Conservation (phyloP, 345 rosid genomes). For the Camelina laxa region DNA sequence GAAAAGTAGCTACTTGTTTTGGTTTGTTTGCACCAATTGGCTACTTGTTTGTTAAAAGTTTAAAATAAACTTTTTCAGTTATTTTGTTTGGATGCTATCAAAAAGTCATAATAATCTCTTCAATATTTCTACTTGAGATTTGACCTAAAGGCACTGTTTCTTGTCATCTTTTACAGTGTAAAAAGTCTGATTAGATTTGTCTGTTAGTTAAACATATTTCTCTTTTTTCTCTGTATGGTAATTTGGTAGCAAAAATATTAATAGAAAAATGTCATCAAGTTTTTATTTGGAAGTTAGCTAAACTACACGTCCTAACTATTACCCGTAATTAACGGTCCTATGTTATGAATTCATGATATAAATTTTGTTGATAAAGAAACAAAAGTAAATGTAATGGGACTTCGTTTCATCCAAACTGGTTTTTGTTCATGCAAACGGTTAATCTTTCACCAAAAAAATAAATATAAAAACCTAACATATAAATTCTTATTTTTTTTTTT, state of each 20-base stretch:
- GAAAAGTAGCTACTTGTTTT: constrained; percentile 34
- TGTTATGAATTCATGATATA: constrained; percentile 4
- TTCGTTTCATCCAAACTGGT: background rate
- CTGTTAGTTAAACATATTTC: constrained; percentile 22
- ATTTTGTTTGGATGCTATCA: constrained; percentile 14
- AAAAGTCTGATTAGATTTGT: constrained; percentile 38
- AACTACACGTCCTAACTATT: constrained; percentile 19
- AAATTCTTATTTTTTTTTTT: too few relatives aligned
- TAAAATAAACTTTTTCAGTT: background rate
- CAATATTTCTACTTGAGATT: constrained; percentile 31
- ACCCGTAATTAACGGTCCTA: constrained; percentile 41
- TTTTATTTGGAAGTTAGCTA: constrained; percentile 28
- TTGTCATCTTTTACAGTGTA: constrained; percentile 30
- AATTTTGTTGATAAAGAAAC: background rate
- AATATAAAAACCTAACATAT: too few relatives aligned
- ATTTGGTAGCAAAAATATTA: constrained; percentile 35
- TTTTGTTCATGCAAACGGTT: background rate
- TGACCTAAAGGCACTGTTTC: constrained; percentile 33
- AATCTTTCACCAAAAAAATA: background rate
- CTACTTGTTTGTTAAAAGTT: constrained; percentile 13
- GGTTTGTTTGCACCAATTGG: constrained; percentile 1
- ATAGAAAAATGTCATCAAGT: background rate
- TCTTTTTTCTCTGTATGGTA: constrained; percentile 13
- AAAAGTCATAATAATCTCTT: constrained; percentile 20
- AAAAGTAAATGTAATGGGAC: background rate